Evolutionary conservation across 2,329 filamentous ascomycete genomes (phyloP).

Genomic region (Ascochyta lentis): DNA sequence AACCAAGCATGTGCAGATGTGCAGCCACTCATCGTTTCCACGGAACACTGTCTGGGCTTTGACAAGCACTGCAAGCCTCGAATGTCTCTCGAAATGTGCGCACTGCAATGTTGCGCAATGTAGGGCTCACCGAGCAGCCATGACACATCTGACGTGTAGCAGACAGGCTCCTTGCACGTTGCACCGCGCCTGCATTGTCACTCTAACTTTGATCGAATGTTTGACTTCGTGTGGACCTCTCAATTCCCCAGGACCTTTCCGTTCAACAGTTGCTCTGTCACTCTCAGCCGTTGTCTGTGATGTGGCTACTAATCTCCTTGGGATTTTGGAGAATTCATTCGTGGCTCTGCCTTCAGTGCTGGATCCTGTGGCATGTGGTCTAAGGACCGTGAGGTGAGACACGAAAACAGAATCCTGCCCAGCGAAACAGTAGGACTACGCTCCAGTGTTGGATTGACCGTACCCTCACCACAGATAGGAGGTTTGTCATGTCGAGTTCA

Average conservation of each 20-base stretch:
- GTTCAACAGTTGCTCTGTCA: not conserved
- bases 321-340: not conserved
- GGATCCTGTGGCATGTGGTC: not conserved
- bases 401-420: not conserved
- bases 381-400: not conserved
- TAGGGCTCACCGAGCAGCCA: not conserved
- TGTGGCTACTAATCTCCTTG: not conserved
- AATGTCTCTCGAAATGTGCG: not conserved
- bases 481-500: too few species aligned
- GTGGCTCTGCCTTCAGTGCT: not conserved
- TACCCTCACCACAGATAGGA: not conserved
- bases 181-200: slow-evolving; percentile 22
- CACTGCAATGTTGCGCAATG: slow-evolving; percentile 11
- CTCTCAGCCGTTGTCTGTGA: not conserved
- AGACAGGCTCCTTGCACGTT: slow-evolving; percentile 13
- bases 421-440: not conserved
- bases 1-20: slow-evolving; percentile 3
- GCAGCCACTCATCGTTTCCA: not conserved
- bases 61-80: slow-evolving; percentile 4
- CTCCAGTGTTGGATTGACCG: not conserved
- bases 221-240: not conserved
- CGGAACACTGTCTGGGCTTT: slow-evolving; percentile 14
- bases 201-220: slow-evolving; percentile 4
- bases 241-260: not conserved
- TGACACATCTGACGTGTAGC: slow-evolving; percentile 19